Evolutionary conservation across 1,284 basidiomycete species (phyloP), one percentile per base, ranked within the genome.

Genomic region (Ganoderma boninense): DNA sequence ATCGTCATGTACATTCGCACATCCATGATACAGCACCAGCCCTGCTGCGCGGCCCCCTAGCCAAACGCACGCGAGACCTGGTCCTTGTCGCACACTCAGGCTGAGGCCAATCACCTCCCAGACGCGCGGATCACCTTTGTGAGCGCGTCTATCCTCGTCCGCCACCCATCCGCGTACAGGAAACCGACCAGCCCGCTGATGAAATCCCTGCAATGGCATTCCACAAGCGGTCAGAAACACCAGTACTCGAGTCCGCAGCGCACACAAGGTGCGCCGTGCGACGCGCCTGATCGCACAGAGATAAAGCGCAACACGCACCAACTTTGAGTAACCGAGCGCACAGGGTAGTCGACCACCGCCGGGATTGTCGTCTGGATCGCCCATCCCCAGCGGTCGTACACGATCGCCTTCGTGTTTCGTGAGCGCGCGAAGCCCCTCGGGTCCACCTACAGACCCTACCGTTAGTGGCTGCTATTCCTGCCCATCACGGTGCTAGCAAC

Each of bases 401-500:
- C 91, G 62, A 99, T 90, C 18, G 93, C 92, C 79, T 99, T 99
- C 62, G 93, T 86, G 77, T n/a, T 94, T 94, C 59, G 95, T 97
- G 61, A 99, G 82, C 4, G 92, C 86, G 43, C 95, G 90, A 49
- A 99, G 85, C 32, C 97, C 97, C 84, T 99, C 97, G 0, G 95
- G 92, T 13, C 97, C 97, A 70, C 92, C 93, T 95, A 72, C 8
- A 49, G 44, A 62, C 23, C n/a, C 40, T 56, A 18, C 40, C 14
- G 32, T 63, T 18, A 65, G 52, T 57, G 32, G 43, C 56, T 65
- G 38, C 38, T 57, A 62, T 62, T 49, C 38, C 16, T 42, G 65
- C 62, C 26, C n/a, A 69, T 69, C 69, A 67, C 54, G 71, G 64
- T 38, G 13, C 35, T 42, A 52, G 38, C 76, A 76, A 77, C 85